Evolutionary conservation across 495 filamentous ascomycete genomes (phyloP).

Genomic region (Neurospora africana): DNA sequence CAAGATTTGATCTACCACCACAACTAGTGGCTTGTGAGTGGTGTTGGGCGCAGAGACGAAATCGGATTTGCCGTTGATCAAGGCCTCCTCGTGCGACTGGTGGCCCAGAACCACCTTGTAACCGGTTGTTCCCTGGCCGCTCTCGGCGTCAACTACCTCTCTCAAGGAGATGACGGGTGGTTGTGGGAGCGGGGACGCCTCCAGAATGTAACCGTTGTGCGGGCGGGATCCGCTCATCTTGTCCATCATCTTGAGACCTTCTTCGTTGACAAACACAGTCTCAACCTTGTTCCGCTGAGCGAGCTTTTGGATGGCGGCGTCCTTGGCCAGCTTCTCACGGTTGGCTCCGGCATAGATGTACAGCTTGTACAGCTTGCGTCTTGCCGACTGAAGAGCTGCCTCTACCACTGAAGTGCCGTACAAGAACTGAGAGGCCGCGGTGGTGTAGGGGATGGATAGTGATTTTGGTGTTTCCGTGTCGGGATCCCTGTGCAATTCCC

Average conservation of each 20-base stretch:
- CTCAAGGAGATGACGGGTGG: constrained; percentile 55
- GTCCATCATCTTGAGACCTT: constrained; percentile 56
- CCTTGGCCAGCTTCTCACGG: constrained; percentile 28
- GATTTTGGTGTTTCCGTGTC: constrained; percentile 22
- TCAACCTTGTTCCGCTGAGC: constrained; percentile 47
- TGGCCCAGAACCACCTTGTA: constrained; percentile 50
- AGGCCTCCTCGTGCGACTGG: constrained; percentile 63
- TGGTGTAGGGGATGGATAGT: constrained; percentile 63
- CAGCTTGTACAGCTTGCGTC: constrained; percentile 71
- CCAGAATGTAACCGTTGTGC: constrained; percentile 85
- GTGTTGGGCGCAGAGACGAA: constrained; percentile 25
- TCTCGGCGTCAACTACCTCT: constrained; percentile 27
- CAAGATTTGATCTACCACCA: constrained; percentile 73
- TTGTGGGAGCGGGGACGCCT: constrained; percentile 72
- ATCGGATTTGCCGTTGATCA: constrained; percentile 52
- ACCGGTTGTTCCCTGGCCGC: constrained; percentile 16
- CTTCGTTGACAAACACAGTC: constrained; percentile 38
- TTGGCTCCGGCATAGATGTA: constrained; percentile 59
- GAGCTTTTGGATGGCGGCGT: constrained; percentile 41
- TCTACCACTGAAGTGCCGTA: constrained; percentile 77
- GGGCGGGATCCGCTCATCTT: constrained; percentile 74
- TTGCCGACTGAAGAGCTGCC: constrained; percentile 59
- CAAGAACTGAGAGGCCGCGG: constrained; percentile 80
- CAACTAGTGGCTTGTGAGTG: constrained; percentile 59
- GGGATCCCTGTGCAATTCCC: not conserved